A percentile compares a stretch with the other conserved stretches of the same genome.
Conservation (phyloP, 306 rosid species). For the Crotalaria pallida region DNA sequence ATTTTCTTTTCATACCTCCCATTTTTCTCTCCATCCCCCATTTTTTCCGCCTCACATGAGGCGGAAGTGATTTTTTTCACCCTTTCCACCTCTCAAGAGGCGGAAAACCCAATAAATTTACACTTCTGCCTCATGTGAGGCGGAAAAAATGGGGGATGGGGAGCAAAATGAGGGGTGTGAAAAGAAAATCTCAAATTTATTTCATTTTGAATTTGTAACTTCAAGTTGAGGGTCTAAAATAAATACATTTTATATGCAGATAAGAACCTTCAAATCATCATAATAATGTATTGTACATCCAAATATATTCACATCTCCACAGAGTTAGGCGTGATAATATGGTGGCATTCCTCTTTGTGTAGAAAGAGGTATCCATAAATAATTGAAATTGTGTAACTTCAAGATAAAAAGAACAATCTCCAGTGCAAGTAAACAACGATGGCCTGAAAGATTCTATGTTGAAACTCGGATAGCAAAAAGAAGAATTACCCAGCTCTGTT, state of each 20-base stretch:
- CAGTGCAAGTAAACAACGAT: neutral
- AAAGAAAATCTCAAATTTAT: neutral
- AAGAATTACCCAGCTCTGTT: slow-evolving; percentile 76
- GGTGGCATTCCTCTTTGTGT: neutral
- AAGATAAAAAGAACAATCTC: neutral
- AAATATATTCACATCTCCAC: neutral
- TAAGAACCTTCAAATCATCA: neutral
- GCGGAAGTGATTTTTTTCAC: no score
- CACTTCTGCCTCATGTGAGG: no score
- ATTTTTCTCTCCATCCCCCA: no score
- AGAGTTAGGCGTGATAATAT: neutral
- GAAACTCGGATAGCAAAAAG: neutral
- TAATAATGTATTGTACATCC: neutral
- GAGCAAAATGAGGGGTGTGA: no score
- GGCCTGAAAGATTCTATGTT: neutral
- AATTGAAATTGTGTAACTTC: neutral
- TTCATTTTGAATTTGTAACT: neutral
- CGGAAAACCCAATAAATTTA: no score
- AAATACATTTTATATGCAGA: neutral
- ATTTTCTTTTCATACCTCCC: no score
- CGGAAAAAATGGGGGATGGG: no score
- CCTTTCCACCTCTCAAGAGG: no score
- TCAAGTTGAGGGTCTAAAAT: neutral
- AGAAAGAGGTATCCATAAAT: neutral
- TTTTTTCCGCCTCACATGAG: no score